Conservation (phyloP, 495 filamentous ascomycete genomes). For the Penicillium bovifimosum region DNA sequence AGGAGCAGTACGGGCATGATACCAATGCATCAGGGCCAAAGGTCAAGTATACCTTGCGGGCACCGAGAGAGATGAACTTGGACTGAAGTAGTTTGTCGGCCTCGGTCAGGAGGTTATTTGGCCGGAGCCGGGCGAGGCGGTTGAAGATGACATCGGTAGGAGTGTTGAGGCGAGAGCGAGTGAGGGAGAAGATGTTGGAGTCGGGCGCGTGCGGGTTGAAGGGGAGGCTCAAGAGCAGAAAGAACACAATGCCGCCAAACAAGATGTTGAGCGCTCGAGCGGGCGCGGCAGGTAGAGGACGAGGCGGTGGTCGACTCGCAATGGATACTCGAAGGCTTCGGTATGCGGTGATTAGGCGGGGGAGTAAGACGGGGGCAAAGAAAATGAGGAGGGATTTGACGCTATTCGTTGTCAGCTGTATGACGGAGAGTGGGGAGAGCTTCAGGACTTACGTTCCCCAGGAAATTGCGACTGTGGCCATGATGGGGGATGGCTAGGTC, state of each 20-base stretch:
- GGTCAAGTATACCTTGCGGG: slow-evolving; percentile 73
- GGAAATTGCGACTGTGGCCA: slow-evolving; percentile 30
- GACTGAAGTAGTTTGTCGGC: slow-evolving; percentile 57
- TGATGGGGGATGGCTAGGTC: slow-evolving; percentile 8
- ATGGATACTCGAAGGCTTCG: slow-evolving; percentile 57
- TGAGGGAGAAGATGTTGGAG: slow-evolving; percentile 74
- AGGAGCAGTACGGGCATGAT: slow-evolving; percentile 75
- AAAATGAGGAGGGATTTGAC: slow-evolving; percentile 76
- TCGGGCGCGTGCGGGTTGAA: slow-evolving; percentile 53
- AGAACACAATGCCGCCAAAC: slow-evolving; percentile 48
- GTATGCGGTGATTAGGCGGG: slow-evolving; percentile 66
- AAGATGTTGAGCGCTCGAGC: slow-evolving; percentile 56
- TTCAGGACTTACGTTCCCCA: slow-evolving; percentile 33
- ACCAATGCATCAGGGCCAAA: slow-evolving; percentile 69
- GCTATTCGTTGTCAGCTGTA: slow-evolving; percentile 34
- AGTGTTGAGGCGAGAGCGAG: slow-evolving; percentile 77
- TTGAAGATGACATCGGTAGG: slow-evolving; percentile 79
- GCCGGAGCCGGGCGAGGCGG: slow-evolving; percentile 62
- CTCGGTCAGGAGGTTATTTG: slow-evolving; percentile 47
- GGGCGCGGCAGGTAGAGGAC: slow-evolving; percentile 36
- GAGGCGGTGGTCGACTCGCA: slow-evolving; percentile 50
- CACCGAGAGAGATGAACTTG: slow-evolving; percentile 64
- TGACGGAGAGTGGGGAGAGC: slow-evolving; percentile 1
- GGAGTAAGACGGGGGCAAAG: slow-evolving; percentile 80
- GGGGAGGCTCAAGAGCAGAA: slow-evolving; percentile 61